Evolutionary conservation across 768 basidiomycete species (phyloP).

Genomic region (Gloeopeniophorella convolvens): DNA sequence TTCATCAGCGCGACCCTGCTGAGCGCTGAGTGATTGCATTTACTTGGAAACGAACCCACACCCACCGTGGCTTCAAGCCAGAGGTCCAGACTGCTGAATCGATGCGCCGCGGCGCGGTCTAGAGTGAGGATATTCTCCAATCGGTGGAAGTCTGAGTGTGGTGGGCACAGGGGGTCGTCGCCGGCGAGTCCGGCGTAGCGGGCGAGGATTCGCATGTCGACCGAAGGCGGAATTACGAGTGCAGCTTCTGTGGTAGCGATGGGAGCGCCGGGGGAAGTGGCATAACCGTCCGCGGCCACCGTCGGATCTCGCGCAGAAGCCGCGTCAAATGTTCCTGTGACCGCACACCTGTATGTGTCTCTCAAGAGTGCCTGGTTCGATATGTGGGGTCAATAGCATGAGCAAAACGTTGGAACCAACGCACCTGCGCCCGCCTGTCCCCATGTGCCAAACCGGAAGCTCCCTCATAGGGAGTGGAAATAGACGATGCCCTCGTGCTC

Average conservation of each 20-base stretch:
- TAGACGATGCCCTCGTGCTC: background rate
- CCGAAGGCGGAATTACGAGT: conserved; percentile 6
- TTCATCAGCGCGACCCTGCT: background rate
- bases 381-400: background rate
- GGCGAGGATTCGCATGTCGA: conserved; percentile 9
- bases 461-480: background rate
- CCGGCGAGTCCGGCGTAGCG: conserved; percentile 8
- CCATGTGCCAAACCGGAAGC: background rate
- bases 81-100: conserved; percentile 27
- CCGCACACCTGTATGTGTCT: conserved; percentile 7
- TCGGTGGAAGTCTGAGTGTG: background rate
- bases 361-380: conserved; percentile 8
- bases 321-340: conserved; percentile 3
- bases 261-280: no score
- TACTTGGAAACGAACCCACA: no score
- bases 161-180: conserved; percentile 10
- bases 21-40: background rate
- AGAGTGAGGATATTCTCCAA: conserved; percentile 14
- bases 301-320: background rate
- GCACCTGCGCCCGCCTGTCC: conserved; percentile 6
- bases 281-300: background rate
- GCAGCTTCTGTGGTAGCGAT: background rate
- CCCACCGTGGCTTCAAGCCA: conserved; percentile 31
- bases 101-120: background rate
- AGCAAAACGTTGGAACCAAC: no score